Conservation (phyloP, 2,329 filamentous ascomycete genomes). For the Penicillium brevicompactum region DNA sequence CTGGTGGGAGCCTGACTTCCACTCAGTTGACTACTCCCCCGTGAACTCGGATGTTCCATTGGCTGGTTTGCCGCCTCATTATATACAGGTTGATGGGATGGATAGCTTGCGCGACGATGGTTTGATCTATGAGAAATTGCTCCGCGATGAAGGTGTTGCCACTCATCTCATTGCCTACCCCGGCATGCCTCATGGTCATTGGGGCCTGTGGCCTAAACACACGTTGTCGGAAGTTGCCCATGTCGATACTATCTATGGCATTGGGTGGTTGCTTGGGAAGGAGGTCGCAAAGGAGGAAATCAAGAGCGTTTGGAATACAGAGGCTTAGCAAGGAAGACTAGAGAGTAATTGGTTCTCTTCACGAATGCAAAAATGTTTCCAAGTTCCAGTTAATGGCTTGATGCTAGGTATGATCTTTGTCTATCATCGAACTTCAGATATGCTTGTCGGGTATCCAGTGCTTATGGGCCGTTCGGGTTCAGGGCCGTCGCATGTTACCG, state of each 20-base stretch:
- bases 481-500: background rate
- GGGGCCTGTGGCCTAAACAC: background rate
- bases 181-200: slow-evolving; percentile 44
- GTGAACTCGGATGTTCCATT: slow-evolving; percentile 6
- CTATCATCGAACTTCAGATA: background rate
- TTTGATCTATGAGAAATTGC: slow-evolving; percentile 53
- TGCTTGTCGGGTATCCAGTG: background rate
- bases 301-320: background rate
- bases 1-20: slow-evolving; percentile 1
- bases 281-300: background rate
- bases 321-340: background rate
- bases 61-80: slow-evolving; percentile 31
- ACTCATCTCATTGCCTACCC: slow-evolving; percentile 50
- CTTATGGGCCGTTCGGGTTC: background rate
- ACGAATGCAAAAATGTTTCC: background rate
- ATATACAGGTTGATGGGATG: slow-evolving; percentile 54
- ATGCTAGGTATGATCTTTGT: background rate
- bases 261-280: slow-evolving; percentile 5
- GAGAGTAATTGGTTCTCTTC: background rate
- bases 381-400: background rate
- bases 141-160: slow-evolving; percentile 48
- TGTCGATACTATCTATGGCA: background rate
- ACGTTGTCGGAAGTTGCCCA: background rate
- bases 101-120: slow-evolving; percentile 57
- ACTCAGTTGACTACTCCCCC: slow-evolving; percentile 14